These are phyloP conservation scores for Suillus brevipes DNA, from an alignment of 768 basidiomycete species.

Conservation along the genomic window DNA sequence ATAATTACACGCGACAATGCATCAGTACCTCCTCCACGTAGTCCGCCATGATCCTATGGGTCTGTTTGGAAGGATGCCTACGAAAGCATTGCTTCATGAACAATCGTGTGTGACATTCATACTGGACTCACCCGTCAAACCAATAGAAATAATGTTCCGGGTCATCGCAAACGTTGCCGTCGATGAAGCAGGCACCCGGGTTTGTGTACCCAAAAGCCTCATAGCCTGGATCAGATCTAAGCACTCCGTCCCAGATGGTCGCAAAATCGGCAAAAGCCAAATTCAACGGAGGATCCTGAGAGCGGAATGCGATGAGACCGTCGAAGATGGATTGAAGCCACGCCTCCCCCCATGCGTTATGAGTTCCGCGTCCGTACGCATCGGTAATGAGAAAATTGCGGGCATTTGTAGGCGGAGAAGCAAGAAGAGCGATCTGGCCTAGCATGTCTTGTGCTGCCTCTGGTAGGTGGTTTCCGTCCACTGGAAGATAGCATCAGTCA, in stretches of 20 bases:
- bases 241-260: constrained; percentile 51
- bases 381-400: constrained; percentile 51
- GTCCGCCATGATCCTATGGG: constrained; percentile 53
- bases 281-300: constrained; percentile 31
- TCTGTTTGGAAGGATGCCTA: constrained; percentile 53
- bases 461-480: constrained; percentile 47
- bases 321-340: constrained; percentile 48
- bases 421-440: constrained; percentile 45
- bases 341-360: constrained; percentile 42
- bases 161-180: constrained; percentile 37
- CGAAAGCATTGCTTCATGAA: neutral
- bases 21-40: constrained; percentile 44
- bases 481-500: constrained; percentile 21
- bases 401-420: constrained; percentile 50
- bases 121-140: constrained; percentile 43
- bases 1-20: constrained; percentile 23
- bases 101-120: neutral
- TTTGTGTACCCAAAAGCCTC: constrained; percentile 50
- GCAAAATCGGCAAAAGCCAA: constrained; percentile 49
- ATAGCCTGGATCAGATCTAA: constrained; percentile 44
- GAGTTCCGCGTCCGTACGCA: constrained; percentile 48
- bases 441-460: constrained; percentile 46
- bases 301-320: constrained; percentile 39
- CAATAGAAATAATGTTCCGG: constrained; percentile 55
- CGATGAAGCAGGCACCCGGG: constrained; percentile 35